Evolutionary conservation across 2,329 filamentous ascomycete genomes (phyloP), one percentile per base, ranked within the genome.

Genomic region (Alternaria longipes): DNA sequence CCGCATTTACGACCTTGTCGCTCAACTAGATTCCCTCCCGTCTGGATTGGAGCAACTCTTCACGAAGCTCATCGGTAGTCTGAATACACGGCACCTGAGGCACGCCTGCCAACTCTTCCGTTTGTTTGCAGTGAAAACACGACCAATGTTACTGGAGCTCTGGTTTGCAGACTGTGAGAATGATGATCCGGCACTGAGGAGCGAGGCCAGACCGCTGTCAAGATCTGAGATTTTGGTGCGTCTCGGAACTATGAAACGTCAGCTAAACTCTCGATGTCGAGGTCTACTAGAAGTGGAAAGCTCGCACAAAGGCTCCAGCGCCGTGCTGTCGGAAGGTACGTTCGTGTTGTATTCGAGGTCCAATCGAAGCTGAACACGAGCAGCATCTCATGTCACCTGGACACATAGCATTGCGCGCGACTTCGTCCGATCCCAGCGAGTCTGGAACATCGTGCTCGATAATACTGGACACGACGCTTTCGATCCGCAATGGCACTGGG

Each of bases 351-450:
- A 12, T 26, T 1, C 18, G 18, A n/a, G 5, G 22, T 30, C 22
- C 0, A 14, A 14, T 22, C 2, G 24, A 38, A 26, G 14, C 22
- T 53, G 8, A 46, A 16, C 8, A 28, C 14, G 2, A 32, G 6
- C 8, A 44, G 56, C 26, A 3, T 30, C 41, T 28, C 22, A n/a
- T 6, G 54, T 68, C 6, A 22, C 28, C 5, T 66, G 62, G 38
- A 32, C 66, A 8, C 64, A 70, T 44, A 54, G 63, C 6, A 67
- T 59, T 12, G 68, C 59, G 2, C 46, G 54, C n/a, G 62, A 70
- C 32, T 70, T 64, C 47, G 9, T 66, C 6, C 44, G 12, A 36
- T 14, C 32, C 8, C 32, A 36, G 14, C 12, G 32, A 36, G 14
- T 36, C 6, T 36, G 53, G 52, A 36, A 36, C 6, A 28, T 11